Percentiles rank a stretch among this genome's conserved stretches.
Evolutionary conservation across 2,329 filamentous ascomycete species (phyloP).

Genomic region (Colletotrichum navitas): DNA sequence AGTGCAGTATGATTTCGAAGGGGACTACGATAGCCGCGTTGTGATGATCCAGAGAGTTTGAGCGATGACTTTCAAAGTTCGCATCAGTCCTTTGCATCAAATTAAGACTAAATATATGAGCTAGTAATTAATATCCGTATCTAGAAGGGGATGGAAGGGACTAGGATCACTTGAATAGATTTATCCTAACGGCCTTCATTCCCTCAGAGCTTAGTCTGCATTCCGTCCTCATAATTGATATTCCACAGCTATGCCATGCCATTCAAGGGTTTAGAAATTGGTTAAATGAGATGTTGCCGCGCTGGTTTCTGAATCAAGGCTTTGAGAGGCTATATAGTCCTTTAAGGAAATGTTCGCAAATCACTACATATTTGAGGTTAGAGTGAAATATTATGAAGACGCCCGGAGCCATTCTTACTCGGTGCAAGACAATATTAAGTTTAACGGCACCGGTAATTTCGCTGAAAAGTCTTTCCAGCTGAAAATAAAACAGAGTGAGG

Average conservation of each 20-base stretch:
- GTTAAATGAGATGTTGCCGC: too few relatives aligned
- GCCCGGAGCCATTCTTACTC: too few relatives aligned
- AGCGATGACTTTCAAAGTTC: background rate
- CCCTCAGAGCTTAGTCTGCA: background rate
- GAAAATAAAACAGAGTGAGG: too few relatives aligned
- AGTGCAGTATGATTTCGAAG: conserved; percentile 63
- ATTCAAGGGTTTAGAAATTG: too few relatives aligned
- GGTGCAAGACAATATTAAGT: too few relatives aligned
- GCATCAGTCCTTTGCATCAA: background rate
- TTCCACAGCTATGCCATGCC: background rate
- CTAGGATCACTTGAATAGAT: background rate
- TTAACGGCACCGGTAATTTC: too few relatives aligned
- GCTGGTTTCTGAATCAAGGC: too few relatives aligned
- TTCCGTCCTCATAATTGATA: background rate
- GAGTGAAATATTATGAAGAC: too few relatives aligned
- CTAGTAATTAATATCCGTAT: background rate
- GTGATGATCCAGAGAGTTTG: conserved; percentile 65
- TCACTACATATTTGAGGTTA: too few relatives aligned
- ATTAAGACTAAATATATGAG: background rate
- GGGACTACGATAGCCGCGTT: conserved; percentile 69
- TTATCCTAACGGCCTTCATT: background rate
- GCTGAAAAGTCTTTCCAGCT: too few relatives aligned
- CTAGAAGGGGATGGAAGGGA: background rate
- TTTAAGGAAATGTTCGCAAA: too few relatives aligned
- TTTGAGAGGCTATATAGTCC: too few relatives aligned